A percentile compares a stretch with the other conserved stretches of the same genome.
These are phyloP conservation scores for Wickerhamomyces kurtzmanii DNA, from an alignment of 805 yeast species.

Conservation along the genomic window DNA sequence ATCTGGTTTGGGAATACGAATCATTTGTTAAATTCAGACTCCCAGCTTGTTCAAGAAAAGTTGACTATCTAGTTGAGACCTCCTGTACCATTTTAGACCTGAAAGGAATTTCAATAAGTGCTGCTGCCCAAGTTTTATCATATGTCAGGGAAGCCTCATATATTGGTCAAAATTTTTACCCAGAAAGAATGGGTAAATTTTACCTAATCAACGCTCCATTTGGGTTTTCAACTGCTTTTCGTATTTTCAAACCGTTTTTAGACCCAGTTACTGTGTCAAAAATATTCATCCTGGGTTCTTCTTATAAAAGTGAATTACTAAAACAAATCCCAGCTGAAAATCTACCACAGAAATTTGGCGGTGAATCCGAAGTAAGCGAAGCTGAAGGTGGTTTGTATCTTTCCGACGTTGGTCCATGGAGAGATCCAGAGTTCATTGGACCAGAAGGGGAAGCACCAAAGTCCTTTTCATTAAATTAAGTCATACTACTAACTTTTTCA, in stretches of 20 bases:
- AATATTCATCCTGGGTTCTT: conserved; percentile 76
- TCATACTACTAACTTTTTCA: no score
- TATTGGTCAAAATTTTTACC: conserved; percentile 95
- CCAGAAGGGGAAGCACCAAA: conserved; percentile 93
- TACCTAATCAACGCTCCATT: conserved; percentile 95
- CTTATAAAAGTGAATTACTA: conserved; percentile 72
- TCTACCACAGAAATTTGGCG: conserved; percentile 89
- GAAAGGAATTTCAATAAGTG: conserved; percentile 81
- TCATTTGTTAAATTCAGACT: conserved; percentile 74
- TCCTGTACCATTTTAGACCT: conserved; percentile 94
- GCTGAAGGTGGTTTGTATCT: conserved; percentile 75
- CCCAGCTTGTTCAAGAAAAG: conserved; percentile 88
- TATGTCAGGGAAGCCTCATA: conserved; percentile 90
- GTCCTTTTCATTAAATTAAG: conserved; percentile 22
- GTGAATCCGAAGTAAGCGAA: conserved; percentile 55
- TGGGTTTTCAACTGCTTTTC: conserved; percentile 92
- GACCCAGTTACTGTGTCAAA: conserved; percentile 97
- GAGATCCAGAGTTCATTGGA: conserved; percentile 79
- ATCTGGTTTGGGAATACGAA: conserved; percentile 97
- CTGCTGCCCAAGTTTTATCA: conserved; percentile 77
- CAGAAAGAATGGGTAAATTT: conserved; percentile 98
- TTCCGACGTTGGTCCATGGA: conserved; percentile 96
- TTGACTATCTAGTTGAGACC: conserved; percentile 77
- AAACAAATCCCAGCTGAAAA: conserved; percentile 92
- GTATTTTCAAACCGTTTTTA: conserved; percentile 82